Conservation (phyloP, 345 rosid species). For the Linum usitatissimum region DNA sequence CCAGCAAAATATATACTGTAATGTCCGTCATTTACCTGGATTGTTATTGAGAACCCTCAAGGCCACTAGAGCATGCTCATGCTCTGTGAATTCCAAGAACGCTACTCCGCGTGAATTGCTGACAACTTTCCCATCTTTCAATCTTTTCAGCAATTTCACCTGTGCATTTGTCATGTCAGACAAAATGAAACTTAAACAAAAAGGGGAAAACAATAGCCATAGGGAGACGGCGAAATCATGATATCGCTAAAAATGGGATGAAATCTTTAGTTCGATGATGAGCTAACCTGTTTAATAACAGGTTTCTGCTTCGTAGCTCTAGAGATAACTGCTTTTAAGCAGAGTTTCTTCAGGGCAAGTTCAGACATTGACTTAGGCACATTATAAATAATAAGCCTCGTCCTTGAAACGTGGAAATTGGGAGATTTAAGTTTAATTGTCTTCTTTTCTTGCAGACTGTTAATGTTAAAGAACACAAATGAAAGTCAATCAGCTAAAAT, state of each 20-base stretch:
- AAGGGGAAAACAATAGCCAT: not conserved
- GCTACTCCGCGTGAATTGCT: conserved; percentile 80
- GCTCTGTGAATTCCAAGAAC: conserved; percentile 71
- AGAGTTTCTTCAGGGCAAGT: conserved; percentile 53
- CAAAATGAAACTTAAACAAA: not conserved
- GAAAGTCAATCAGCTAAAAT: not conserved
- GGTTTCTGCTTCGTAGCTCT: conserved; percentile 94
- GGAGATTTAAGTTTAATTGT: conserved; percentile 80
- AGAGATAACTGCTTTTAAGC: conserved; percentile 60
- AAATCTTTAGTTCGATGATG: not conserved
- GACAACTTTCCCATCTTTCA: conserved; percentile 55
- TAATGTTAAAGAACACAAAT: conserved; percentile 1
- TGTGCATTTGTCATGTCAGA: conserved; percentile 13
- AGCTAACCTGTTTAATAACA: conserved; percentile 61
- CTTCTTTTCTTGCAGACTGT: conserved; percentile 82
- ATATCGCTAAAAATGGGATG: no score
- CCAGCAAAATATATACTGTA: not conserved
- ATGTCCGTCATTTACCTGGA: conserved; percentile 40
- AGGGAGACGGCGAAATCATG: not conserved
- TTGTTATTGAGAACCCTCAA: conserved; percentile 85
- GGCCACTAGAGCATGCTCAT: conserved; percentile 86
- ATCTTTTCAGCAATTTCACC: conserved; percentile 62
- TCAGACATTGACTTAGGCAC: conserved; percentile 72
- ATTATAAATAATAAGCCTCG: conserved; percentile 70
- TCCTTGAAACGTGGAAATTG: conserved; percentile 81